These are phyloP conservation scores for Kandelia obovata DNA, from an alignment of 345 rosid species.

Conservation along the genomic window DNA sequence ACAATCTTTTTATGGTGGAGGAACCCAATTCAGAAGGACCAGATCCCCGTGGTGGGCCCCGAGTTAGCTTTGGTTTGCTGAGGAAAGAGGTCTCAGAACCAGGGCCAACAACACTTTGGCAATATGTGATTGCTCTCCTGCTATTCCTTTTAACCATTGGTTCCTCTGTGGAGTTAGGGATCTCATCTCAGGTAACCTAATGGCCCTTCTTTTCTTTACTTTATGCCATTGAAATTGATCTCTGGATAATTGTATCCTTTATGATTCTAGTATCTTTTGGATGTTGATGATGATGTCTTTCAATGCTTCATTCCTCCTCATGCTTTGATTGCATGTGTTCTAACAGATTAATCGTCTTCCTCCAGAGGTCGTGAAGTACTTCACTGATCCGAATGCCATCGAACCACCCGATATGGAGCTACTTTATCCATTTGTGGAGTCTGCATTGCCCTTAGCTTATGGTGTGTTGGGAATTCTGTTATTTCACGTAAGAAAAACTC, in stretches of 20 bases:
- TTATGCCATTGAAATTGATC: neutral
- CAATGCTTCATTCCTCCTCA: neutral
- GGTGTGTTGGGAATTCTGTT: slow-evolving; percentile 84
- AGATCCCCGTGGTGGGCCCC: slow-evolving; percentile 92
- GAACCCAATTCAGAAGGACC: slow-evolving; percentile 91
- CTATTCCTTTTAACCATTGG: slow-evolving; percentile 83
- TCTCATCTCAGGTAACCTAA: slow-evolving; percentile 80
- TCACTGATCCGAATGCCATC: slow-evolving; percentile 82
- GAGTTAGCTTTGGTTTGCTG: slow-evolving; percentile 88
- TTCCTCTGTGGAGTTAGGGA: slow-evolving; percentile 86
- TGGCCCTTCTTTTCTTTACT: neutral
- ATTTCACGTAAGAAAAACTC: slow-evolving; percentile 66
- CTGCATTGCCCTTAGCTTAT: slow-evolving; percentile 89
- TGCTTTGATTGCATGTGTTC: slow-evolving; percentile 18
- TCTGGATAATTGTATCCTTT: neutral
- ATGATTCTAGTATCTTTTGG: slow-evolving; percentile 9
- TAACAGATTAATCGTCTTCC: slow-evolving; percentile 87
- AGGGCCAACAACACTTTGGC: slow-evolving; percentile 95
- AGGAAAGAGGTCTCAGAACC: slow-evolving; percentile 97
- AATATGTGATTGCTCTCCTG: slow-evolving; percentile 82
- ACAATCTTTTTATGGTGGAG: slow-evolving; percentile 91
- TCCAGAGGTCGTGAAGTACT: slow-evolving; percentile 86
- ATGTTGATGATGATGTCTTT: neutral
- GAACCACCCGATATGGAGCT: slow-evolving; percentile 92
- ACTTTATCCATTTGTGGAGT: slow-evolving; percentile 80